These are phyloP conservation scores for Magnusiomyces ingens DNA, from an alignment of 1,139 yeast genomes.

Conservation along the genomic window DNA sequence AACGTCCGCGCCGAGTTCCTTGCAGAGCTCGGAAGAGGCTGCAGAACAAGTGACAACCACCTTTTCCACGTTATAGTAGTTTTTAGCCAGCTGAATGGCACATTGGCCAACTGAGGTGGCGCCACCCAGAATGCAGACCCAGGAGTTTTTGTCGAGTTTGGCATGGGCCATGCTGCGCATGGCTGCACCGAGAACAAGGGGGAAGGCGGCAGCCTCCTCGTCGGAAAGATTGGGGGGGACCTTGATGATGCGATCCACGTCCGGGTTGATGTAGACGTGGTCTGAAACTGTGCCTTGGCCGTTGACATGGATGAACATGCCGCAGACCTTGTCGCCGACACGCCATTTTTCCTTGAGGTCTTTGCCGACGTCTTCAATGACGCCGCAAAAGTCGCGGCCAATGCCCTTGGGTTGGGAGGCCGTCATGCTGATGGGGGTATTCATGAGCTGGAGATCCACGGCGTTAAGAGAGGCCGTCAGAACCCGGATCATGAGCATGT, in stretches of 20 bases:
- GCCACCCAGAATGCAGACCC: slow-evolving; percentile 62
- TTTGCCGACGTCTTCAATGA: slow-evolving; percentile 52
- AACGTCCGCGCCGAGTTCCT: slow-evolving; percentile 46
- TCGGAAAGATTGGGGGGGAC: slow-evolving; percentile 45
- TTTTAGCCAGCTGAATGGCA: slow-evolving; percentile 51
- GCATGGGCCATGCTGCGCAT: slow-evolving; percentile 37
- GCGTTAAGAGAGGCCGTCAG: slow-evolving; percentile 61
- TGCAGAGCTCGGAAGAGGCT: slow-evolving; percentile 38
- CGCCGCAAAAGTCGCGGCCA: slow-evolving; percentile 68
- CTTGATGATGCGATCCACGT: slow-evolving; percentile 31
- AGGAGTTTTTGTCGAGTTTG: slow-evolving; percentile 27
- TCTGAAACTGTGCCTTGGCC: slow-evolving; percentile 50
- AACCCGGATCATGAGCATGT: slow-evolving; percentile 52
- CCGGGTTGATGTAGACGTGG: slow-evolving; percentile 43
- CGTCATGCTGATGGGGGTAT: slow-evolving; percentile 34
- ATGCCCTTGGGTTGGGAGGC: slow-evolving; percentile 45
- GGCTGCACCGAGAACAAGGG: slow-evolving; percentile 55
- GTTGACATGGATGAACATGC: slow-evolving; percentile 38
- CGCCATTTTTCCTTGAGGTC: slow-evolving; percentile 35
- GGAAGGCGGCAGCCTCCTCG: slow-evolving; percentile 54
- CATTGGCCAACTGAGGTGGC: slow-evolving; percentile 65
- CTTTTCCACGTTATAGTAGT: slow-evolving; percentile 37
- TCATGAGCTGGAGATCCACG: slow-evolving; percentile 50
- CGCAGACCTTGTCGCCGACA: slow-evolving; percentile 62
- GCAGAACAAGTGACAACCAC: slow-evolving; percentile 38